Percentiles rank a stretch among this genome's conserved stretches.
Evolutionary conservation across 768 basidiomycete species (phyloP).

Genomic region (Suillus spraguei): DNA sequence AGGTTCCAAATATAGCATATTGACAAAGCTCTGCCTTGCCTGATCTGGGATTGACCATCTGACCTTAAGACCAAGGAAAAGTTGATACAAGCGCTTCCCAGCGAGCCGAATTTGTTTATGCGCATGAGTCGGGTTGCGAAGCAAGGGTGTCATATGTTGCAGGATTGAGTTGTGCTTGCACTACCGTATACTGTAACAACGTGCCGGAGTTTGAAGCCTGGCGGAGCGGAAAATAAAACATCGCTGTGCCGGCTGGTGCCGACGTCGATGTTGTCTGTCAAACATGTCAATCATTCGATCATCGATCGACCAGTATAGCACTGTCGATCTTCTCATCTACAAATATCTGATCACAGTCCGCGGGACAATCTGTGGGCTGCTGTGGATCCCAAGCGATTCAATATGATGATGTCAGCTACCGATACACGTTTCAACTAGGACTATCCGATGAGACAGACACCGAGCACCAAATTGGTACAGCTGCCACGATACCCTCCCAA

Average conservation of each 20-base stretch:
- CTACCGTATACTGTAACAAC: too few species aligned
- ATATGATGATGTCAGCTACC: not conserved
- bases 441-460: not conserved
- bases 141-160: not conserved
- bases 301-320: too few species aligned
- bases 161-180: not conserved
- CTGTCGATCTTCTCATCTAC: not conserved
- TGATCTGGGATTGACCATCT: not conserved
- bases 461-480: not conserved
- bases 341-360: not conserved
- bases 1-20: not conserved
- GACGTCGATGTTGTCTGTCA: not conserved
- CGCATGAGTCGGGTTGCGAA: not conserved
- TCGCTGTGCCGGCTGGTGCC: not conserved
- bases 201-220: not conserved
- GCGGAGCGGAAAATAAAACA: not conserved
- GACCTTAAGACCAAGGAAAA: not conserved
- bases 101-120: not conserved
- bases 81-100: too few species aligned
- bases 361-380: not conserved
- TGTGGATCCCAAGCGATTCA: not conserved
- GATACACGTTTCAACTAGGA: not conserved
- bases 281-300: too few species aligned
- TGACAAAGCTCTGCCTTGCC: not conserved
- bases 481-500: not conserved